phyloP scores from a whole-genome alignment of 805 yeast species.

The Kurtzmaniella cleridarum region DNA sequence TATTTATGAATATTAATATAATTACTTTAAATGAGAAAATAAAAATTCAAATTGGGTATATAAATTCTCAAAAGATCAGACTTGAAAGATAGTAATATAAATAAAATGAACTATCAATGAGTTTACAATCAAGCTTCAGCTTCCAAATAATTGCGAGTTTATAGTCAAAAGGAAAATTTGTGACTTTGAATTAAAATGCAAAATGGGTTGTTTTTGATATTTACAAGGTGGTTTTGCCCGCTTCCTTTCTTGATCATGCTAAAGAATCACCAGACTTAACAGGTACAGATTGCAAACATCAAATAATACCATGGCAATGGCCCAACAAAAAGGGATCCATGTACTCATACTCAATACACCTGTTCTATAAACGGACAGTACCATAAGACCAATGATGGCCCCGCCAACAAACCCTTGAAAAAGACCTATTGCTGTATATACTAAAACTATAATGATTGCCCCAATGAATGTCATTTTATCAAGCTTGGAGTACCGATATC shows the following conservation, averaged over 20 bases:
- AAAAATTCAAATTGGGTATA: constrained; percentile 4
- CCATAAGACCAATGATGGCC: constrained; percentile 66
- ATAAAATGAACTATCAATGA: too few species aligned
- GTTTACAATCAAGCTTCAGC: too few species aligned
- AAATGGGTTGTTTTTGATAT: too few species aligned
- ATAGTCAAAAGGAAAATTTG: too few species aligned
- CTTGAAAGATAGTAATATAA: too few species aligned
- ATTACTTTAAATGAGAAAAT: too few species aligned
- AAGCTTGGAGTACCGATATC: constrained; percentile 13
- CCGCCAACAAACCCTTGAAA: constrained; percentile 69
- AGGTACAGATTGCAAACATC: constrained; percentile 65
- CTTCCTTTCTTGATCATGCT: too few species aligned
- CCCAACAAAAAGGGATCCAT: constrained; percentile 91
- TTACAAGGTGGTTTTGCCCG: too few species aligned
- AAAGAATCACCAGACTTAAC: constrained; percentile 23
- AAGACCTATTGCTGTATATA: constrained; percentile 51
- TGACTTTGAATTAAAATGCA: too few species aligned
- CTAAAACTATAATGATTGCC: constrained; percentile 36
- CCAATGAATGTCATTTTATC: constrained; percentile 6
- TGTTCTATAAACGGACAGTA: constrained; percentile 70
- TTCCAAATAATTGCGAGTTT: too few species aligned
- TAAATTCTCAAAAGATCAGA: too few species aligned
- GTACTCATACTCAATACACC: constrained; percentile 87
- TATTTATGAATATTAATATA: too few species aligned
- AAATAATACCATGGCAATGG: constrained; percentile 58